These are phyloP conservation scores for Boletus speciosus DNA, from an alignment of 768 basidiomycete genomes.

Conservation along the genomic window DNA sequence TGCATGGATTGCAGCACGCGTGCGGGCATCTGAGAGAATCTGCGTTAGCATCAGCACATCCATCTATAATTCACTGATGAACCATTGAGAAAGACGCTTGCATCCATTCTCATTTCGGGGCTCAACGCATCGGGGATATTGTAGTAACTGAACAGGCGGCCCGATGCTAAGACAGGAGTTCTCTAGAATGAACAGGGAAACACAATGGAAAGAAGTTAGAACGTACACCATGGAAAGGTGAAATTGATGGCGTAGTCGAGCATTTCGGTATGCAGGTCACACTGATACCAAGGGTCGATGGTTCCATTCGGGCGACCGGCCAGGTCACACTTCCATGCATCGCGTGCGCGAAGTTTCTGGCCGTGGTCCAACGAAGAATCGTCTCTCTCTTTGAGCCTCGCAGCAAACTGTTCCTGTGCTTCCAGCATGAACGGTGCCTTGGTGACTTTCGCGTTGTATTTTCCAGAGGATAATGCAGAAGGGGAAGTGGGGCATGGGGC, in stretches of 20 bases:
- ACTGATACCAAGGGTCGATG: constrained; percentile 60
- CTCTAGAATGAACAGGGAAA: too few species aligned
- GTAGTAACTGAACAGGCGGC: constrained; percentile 38
- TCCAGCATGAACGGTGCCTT: constrained; percentile 13
- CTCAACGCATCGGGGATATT: constrained; percentile 32
- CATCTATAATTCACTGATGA: neutral
- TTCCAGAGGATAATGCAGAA: neutral
- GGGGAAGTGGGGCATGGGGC: neutral
- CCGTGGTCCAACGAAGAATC: constrained; percentile 7
- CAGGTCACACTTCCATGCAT: constrained; percentile 45
- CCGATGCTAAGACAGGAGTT: neutral
- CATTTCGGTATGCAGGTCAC: constrained; percentile 57
- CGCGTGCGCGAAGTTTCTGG: constrained; percentile 21
- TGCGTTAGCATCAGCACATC: neutral
- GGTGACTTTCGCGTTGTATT: neutral
- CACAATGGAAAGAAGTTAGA: too few species aligned
- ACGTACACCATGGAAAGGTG: constrained; percentile 57
- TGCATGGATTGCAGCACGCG: too few species aligned
- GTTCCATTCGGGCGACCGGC: constrained; percentile 50
- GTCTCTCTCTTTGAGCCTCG: constrained; percentile 5
- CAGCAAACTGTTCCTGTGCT: constrained; percentile 1
- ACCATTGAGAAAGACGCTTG: neutral
- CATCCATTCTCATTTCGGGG: neutral
- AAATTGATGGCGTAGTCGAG: constrained; percentile 70
- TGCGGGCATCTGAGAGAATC: too few species aligned